Percentiles rank a stretch among this genome's conserved stretches.
phyloP scores from a whole-genome alignment of 768 basidiomycete genomes.

The Guyanaporus albipodus region DNA sequence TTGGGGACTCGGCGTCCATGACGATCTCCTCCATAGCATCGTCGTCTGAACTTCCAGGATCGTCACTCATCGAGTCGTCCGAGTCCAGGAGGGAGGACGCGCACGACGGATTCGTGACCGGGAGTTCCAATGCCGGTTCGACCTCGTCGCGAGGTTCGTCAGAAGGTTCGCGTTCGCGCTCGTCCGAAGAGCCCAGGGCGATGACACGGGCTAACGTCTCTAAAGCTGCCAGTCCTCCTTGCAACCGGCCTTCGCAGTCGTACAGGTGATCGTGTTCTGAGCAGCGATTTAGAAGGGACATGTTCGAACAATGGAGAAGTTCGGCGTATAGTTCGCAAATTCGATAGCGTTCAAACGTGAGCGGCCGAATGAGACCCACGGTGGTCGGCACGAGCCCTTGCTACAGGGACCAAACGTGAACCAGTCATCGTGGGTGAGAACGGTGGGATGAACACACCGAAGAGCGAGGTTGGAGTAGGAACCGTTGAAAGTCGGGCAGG shows the following conservation, averaged over 20 bases:
- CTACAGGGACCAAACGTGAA: conserved; percentile 35
- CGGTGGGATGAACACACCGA: conserved; percentile 46
- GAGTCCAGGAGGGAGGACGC: conserved; percentile 57
- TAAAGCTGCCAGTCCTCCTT: conserved; percentile 80
- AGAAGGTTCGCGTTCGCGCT: conserved; percentile 50
- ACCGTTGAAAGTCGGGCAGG: conserved; percentile 64
- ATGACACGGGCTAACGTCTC: conserved; percentile 88
- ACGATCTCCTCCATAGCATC: conserved; percentile 81
- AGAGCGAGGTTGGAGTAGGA: conserved; percentile 70
- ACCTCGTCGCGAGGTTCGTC: conserved; percentile 56
- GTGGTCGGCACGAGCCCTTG: conserved; percentile 67
- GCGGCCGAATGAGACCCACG: conserved; percentile 67
- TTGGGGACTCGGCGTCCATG: conserved; percentile 61
- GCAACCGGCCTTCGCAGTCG: conserved; percentile 77
- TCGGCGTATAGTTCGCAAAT: conserved; percentile 97
- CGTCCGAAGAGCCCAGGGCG: conserved; percentile 54
- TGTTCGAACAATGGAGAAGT: conserved; percentile 95
- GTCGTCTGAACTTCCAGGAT: conserved; percentile 72
- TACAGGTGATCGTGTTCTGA: conserved; percentile 67
- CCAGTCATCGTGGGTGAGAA: conserved; percentile 3
- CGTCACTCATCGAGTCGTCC: conserved; percentile 75
- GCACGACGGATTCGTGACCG: conserved; percentile 52
- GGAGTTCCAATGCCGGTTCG: conserved; percentile 64
- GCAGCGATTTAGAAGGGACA: conserved; percentile 88
- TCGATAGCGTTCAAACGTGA: conserved; percentile 93